Base-by-base conservation (phyloP, 805 yeast species). In the Ogataea sp. region DNA sequence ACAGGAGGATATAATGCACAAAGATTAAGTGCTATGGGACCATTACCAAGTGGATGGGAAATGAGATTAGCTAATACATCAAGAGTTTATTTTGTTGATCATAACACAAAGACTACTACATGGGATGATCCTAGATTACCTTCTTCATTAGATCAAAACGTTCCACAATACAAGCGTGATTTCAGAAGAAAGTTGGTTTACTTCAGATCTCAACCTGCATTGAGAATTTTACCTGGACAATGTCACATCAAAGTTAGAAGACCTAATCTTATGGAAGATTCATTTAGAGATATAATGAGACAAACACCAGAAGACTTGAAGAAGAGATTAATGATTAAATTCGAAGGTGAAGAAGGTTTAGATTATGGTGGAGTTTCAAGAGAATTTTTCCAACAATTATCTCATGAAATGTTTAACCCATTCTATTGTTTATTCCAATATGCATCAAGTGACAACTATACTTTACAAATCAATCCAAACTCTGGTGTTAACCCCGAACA, bases 61-160 rank as follows among this genome's bases (percentile, higher is more conserved):
- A 93, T 93, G 99, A 83, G 99, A 65, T 75, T 93, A 56, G 94
- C 99, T 32, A 93, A 93, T 63, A 93, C 98, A 1, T 97, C 98
- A 9, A 78, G 99, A 61, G 98, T 93, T 18, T 93, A 93, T 62
- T 93, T 93, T 62, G 99, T 93, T 49, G 99, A 93, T 63, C 99
- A 93, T 69, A 93, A 93, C 65, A 93, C 99, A 25, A 93, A 93
- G 67, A 93, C 99, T 0, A 93, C 99, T 1, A 93, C 99, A 1
- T 93, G 99, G 99, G 99, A 93, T 64, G 99, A 93, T 60, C 99
- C 99, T 47, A 80, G 99, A 58, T 73, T 93, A 59, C 99, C 99
- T 38, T 87, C 97, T 6, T 85, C 96, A 8, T 70, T 93, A 52
- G 99, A 93, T 62, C 97, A 93, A 67, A 90, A 90, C 52, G 99